phyloP scores from a whole-genome alignment of 192 early-diverging fungal species.

The Rhizophagus clarus region DNA sequence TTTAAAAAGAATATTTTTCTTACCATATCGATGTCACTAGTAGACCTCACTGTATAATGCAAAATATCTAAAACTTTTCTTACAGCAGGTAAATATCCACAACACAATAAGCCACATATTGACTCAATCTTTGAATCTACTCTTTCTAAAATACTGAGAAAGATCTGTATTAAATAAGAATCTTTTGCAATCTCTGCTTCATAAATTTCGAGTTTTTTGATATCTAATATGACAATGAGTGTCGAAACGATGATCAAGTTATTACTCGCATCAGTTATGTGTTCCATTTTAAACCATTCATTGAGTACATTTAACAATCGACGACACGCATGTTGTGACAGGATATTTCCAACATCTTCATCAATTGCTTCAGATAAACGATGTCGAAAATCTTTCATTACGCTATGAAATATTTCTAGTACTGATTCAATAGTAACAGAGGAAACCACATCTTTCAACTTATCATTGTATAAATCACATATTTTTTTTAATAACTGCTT shows the following conservation, averaged over 20 bases:
- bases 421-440: not conserved
- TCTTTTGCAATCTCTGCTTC: not conserved
- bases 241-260: not conserved
- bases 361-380: not conserved
- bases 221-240: not conserved
- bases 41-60: not conserved
- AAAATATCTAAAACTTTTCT: slow-evolving; percentile 11
- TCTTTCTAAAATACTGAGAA: not conserved
- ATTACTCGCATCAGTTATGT: not conserved
- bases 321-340: not conserved
- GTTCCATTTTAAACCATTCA: not conserved
- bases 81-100: not conserved
- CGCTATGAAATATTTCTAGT: not conserved
- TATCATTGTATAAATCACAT: not conserved
- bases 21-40: not conserved
- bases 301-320: not conserved
- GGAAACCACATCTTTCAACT: not conserved
- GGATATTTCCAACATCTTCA: not conserved
- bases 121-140: not conserved
- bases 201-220: not conserved
- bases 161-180: not conserved
- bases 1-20: not conserved
- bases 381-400: not conserved
- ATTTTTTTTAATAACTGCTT: not conserved
- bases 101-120: not conserved